phyloP scores from a whole-genome alignment of 352 stramenopile genomes.

The Albugo candida region DNA sequence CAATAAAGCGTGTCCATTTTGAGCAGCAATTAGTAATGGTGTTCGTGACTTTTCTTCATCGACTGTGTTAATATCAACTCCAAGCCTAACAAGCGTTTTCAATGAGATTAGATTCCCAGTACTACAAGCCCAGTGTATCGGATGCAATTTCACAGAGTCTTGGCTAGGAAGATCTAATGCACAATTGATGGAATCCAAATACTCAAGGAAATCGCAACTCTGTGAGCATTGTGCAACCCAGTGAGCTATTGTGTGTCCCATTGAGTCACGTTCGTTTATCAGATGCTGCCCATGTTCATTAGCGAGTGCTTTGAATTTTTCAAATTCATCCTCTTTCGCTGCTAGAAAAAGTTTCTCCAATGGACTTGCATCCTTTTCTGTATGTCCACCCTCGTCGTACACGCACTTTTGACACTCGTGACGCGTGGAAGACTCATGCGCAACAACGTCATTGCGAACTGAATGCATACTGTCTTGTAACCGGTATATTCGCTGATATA shows the following conservation, averaged over 20 bases:
- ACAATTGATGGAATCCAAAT: conserved; percentile 21
- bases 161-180: conserved; percentile 40
- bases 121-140: conserved; percentile 70
- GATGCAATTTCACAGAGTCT: conserved; percentile 34
- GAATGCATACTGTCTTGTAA: no score
- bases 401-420: no score
- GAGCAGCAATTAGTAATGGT: conserved; percentile 48
- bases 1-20: conserved; percentile 52
- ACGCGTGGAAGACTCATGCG: no score
- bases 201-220: conserved; percentile 27
- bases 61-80: conserved; percentile 48
- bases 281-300: conserved; percentile 20
- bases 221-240: conserved; percentile 42
- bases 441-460: no score
- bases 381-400: no score
- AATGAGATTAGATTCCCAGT: conserved; percentile 48
- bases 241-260: conserved; percentile 52
- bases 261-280: conserved; percentile 19
- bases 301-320: conserved; percentile 28
- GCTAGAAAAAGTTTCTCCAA: conserved; percentile 45
- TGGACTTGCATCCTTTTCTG: conserved; percentile 12
- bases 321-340: conserved; percentile 34
- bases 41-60: conserved; percentile 54
- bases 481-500: no score
- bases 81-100: conserved; percentile 35